Evolutionary conservation across 805 yeast genomes (phyloP).

Genomic region (Metschnikowia noctiluminum): DNA sequence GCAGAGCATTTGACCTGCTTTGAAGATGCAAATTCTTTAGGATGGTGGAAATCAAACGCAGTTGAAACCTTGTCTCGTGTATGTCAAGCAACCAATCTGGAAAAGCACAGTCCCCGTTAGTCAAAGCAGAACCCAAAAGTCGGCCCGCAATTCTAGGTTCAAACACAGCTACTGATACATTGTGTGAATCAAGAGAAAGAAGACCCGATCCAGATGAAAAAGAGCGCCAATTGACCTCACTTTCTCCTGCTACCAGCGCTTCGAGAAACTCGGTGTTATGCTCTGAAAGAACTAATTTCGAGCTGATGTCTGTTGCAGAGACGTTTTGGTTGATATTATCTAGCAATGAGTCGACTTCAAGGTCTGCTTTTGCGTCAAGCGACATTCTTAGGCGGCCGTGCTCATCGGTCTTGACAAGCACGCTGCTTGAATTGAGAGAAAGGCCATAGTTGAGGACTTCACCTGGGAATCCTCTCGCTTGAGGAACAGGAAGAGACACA

Average conservation of each 20-base stretch:
- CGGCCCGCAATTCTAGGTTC: conserved; percentile 25
- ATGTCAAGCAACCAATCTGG: conserved; percentile 6
- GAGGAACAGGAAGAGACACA: conserved; percentile 1
- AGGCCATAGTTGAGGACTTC: background rate
- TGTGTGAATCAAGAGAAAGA: conserved; percentile 40
- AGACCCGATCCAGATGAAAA: conserved; percentile 33
- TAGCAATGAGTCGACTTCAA: background rate
- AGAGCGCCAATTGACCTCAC: background rate
- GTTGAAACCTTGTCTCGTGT: conserved; percentile 1
- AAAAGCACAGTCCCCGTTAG: background rate
- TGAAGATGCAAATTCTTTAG: conserved; percentile 2
- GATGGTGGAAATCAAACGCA: conserved; percentile 7
- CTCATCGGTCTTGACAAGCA: background rate
- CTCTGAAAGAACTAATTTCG: background rate
- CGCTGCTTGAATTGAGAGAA: background rate
- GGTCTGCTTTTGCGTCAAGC: background rate
- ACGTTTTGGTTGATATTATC: background rate
- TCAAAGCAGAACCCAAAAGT: background rate
- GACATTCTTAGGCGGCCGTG: background rate
- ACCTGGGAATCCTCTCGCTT: background rate
- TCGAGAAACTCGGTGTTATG: background rate
- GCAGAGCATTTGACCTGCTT: background rate
- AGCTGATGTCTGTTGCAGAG: background rate
- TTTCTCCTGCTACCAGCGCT: conserved; percentile 1
- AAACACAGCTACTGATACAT: conserved; percentile 39